phyloP scores from a whole-genome alignment of 768 basidiomycete genomes.

The Tylopilus subfusipes region DNA sequence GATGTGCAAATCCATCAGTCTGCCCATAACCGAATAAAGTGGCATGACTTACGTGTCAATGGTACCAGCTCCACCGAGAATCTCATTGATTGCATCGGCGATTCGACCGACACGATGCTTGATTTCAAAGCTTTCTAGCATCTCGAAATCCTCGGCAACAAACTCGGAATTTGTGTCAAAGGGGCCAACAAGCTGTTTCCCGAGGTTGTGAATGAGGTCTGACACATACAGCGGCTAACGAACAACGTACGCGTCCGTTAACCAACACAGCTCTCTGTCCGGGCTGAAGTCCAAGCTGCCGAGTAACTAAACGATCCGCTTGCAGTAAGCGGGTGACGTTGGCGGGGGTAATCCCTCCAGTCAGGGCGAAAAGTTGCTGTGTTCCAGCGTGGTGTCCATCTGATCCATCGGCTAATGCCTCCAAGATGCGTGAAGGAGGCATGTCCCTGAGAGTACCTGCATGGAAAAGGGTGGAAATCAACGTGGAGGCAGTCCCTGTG shows the following conservation, averaged over 20 bases:
- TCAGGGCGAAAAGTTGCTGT: constrained; percentile 39
- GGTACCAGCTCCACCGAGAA: constrained; percentile 39
- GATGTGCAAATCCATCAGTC: background rate
- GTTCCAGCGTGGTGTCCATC: constrained; percentile 15
- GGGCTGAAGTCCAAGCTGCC: constrained; percentile 54
- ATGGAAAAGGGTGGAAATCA: constrained; percentile 51
- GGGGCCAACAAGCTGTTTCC: constrained; percentile 70
- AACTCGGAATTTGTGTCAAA: constrained; percentile 54
- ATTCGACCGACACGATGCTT: constrained; percentile 68
- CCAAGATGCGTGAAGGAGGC: constrained; percentile 15
- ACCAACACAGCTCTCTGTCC: constrained; percentile 65
- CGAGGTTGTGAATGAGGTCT: constrained; percentile 2
- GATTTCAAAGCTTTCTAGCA: constrained; percentile 72
- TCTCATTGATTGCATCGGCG: constrained; percentile 55
- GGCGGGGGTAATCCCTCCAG: constrained; percentile 30
- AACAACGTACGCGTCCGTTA: constrained; percentile 74
- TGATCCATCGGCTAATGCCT: constrained; percentile 1
- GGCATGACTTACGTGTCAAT: constrained; percentile 41
- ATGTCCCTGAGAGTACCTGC: constrained; percentile 35
- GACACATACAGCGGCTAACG: background rate
- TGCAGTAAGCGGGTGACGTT: constrained; percentile 37
- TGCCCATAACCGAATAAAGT: background rate
- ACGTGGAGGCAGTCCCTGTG: constrained; percentile 35
- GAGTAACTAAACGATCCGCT: constrained; percentile 45
- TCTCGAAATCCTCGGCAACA: constrained; percentile 63